Conservation (phyloP, 2,329 filamentous ascomycete species). For the Colletotrichum nymphaeae region DNA sequence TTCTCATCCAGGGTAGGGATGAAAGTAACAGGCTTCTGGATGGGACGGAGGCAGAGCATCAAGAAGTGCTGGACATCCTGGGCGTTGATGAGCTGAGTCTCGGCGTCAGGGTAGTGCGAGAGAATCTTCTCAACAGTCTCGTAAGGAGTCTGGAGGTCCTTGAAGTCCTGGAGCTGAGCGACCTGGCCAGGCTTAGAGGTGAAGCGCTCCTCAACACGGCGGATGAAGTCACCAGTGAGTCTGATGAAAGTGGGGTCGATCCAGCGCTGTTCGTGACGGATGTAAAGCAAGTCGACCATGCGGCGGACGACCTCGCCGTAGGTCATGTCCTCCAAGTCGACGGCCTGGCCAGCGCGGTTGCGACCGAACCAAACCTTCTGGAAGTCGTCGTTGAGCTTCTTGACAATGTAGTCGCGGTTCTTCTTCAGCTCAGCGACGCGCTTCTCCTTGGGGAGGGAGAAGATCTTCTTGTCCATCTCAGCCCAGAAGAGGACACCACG, state of each 20-base stretch:
- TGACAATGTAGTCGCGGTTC: slow-evolving; percentile 90
- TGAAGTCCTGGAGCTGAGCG: slow-evolving; percentile 89
- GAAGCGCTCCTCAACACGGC: slow-evolving; percentile 96
- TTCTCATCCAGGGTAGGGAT: slow-evolving; percentile 95
- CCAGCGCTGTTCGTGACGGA: slow-evolving; percentile 91
- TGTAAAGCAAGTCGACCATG: slow-evolving; percentile 90
- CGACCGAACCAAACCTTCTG: slow-evolving; percentile 97
- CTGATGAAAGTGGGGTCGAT: slow-evolving; percentile 86
- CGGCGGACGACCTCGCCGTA: slow-evolving; percentile 89
- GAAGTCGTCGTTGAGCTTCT: slow-evolving; percentile 95
- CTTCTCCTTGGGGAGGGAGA: slow-evolving; percentile 95
- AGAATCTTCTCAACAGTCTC: slow-evolving; percentile 82
- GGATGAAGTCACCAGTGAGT: slow-evolving; percentile 94
- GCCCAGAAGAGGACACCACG: slow-evolving; percentile 97
- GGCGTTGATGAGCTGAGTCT: slow-evolving; percentile 93
- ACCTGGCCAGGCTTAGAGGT: slow-evolving; percentile 76
- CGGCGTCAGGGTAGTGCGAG: slow-evolving; percentile 85
- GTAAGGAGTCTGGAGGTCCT: slow-evolving; percentile 87
- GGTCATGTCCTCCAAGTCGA: slow-evolving; percentile 96
- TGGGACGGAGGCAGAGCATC: slow-evolving; percentile 88
- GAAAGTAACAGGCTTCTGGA: slow-evolving; percentile 97
- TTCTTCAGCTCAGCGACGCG: slow-evolving; percentile 88
- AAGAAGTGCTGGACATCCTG: slow-evolving; percentile 99
- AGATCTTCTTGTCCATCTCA: slow-evolving; percentile 99
- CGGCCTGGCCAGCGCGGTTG: slow-evolving; percentile 82